These are phyloP conservation scores for Populus ilicifolia DNA, from an alignment of 345 rosid species.

Conservation along the genomic window DNA sequence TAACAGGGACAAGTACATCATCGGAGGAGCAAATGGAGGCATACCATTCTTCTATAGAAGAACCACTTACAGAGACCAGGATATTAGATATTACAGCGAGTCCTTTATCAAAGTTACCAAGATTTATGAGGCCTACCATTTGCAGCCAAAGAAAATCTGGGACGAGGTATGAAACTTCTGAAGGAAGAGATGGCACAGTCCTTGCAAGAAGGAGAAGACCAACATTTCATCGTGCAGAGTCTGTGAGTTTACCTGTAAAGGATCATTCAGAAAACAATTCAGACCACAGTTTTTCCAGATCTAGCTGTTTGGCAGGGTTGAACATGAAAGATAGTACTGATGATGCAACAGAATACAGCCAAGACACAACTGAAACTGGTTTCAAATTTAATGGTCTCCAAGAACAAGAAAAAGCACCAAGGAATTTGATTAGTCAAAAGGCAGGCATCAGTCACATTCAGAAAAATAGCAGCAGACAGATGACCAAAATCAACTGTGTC, in stretches of 20 bases:
- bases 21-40: constrained; percentile 31
- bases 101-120: constrained; percentile 42
- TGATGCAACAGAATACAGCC: constrained; percentile 56
- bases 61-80: constrained; percentile 19
- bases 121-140: constrained; percentile 73
- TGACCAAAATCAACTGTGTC: constrained; percentile 12
- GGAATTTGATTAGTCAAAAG: constrained; percentile 8
- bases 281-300: constrained; percentile 46
- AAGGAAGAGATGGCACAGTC: constrained; percentile 17
- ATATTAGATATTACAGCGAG: constrained; percentile 27
- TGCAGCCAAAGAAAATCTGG: constrained; percentile 59
- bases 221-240: constrained; percentile 47
- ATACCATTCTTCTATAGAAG: constrained; percentile 23
- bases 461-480: constrained; percentile 14
- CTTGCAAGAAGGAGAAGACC: constrained; percentile 36
- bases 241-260: constrained; percentile 49
- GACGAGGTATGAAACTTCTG: constrained; percentile 25
- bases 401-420: constrained; percentile 22
- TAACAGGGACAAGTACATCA: constrained; percentile 33
- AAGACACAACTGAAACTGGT: constrained; percentile 53
- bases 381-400: constrained; percentile 31
- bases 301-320: constrained; percentile 43
- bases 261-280: constrained; percentile 42
- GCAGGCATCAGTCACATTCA: constrained; percentile 13
- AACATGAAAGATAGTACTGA: constrained; percentile 33